Evolutionary conservation across 768 basidiomycete genomes (phyloP), one percentile per base, ranked within the genome.

Genomic region (Botryobasidium botryosum): DNA sequence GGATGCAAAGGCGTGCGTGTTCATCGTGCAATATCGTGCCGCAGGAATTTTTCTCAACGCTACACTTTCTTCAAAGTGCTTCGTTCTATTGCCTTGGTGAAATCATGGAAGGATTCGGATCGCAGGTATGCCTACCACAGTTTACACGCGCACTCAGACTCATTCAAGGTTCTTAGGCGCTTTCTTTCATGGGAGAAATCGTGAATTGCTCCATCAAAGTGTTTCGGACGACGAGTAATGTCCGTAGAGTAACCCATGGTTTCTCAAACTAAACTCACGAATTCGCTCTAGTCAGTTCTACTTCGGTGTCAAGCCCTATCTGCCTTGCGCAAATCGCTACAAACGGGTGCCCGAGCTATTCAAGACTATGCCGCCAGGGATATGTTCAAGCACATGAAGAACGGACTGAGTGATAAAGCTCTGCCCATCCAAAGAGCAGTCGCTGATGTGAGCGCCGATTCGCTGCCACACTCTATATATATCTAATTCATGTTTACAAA

Each of bases 111-210:
- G 66, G 65, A 5, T 84, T 79, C 56, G 92, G 92, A 4, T 68
- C 77, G 4, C 84, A 94, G 65, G 88, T 83, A 57, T 45, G 77
- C 55, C 35, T 12, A 13, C 12, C 15, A n/a, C 28, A 28, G 26
- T 13, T 35, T n/a, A 36, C 35, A 20, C 28, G n/a, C 25, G 20
- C n/a, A 20, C 33, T 49, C 13, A 33, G 8, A n/a, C 13, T 7
- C 32, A 29, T 40, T 39, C 28, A 29, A 15, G 1, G n/a, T n/a
- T n/a, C n/a, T n/a, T 50, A 97, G 86, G 77, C 90, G 57, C 92
- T 96, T 90, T 94, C 90, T 0, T 81, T 90, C 53, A 80, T 91
- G 75, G 71, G 78, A 24, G 92, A 97, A 57, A 81, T 91, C 27
- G 64, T 74, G 17, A 63, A 68, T 1, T 65, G 75, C 0, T 67